A percentile compares a stretch with the other conserved stretches of the same genome.
These are phyloP conservation scores for Tolypocladium ovalisporum DNA, from an alignment of 2,329 filamentous ascomycete species.

Conservation along the genomic window DNA sequence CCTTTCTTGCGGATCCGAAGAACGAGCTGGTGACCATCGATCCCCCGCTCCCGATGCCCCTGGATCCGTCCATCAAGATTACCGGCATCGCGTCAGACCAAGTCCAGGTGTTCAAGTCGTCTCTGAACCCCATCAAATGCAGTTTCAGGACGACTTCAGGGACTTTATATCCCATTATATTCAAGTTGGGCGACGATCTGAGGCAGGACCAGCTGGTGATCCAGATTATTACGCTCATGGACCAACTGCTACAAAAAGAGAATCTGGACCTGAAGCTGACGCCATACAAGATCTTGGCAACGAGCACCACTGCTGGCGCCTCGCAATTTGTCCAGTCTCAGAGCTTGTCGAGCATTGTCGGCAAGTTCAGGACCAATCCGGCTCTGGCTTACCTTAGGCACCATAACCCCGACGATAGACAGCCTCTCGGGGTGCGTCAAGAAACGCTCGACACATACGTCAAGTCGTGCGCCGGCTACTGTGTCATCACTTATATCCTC, in stretches of 20 bases:
- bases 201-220: conserved; percentile 96
- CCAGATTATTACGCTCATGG: conserved; percentile 95
- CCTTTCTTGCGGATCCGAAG: conserved; percentile 74
- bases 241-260: conserved; percentile 87
- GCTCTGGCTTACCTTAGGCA: conserved; percentile 76
- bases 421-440: conserved; percentile 76
- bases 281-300: conserved; percentile 93
- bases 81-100: conserved; percentile 75
- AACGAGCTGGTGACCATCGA: conserved; percentile 80
- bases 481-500: conserved; percentile 95
- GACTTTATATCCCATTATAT: conserved; percentile 79
- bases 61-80: conserved; percentile 75
- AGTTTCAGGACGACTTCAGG: conserved; percentile 76
- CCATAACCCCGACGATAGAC: conserved; percentile 77
- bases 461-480: conserved; percentile 93
- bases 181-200: conserved; percentile 94
- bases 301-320: conserved; percentile 76
- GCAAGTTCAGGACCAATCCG: conserved; percentile 65
- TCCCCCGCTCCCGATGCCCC: conserved; percentile 73
- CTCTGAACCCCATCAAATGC: conserved; percentile 80
- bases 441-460: conserved; percentile 93
- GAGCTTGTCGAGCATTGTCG: conserved; percentile 70
- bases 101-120: conserved; percentile 90
- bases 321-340: conserved; percentile 89
- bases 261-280: conserved; percentile 92